phyloP scores from a whole-genome alignment of 495 filamentous ascomycete genomes.

The Pyrenula massariospora region DNA sequence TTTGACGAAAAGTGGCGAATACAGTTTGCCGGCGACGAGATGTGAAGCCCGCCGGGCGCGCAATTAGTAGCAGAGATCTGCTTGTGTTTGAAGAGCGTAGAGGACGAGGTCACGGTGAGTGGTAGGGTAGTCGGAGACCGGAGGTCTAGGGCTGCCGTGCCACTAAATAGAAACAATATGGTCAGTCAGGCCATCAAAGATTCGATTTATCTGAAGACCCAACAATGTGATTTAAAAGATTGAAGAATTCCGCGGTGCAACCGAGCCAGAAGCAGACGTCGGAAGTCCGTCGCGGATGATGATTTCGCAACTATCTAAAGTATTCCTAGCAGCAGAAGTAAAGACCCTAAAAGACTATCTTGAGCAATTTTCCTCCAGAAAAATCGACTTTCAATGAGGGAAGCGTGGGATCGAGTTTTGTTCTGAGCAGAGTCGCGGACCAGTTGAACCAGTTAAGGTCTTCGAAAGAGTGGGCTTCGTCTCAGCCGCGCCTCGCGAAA shows the following conservation, averaged over 20 bases:
- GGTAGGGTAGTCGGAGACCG: background rate
- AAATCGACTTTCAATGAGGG: too few relatives aligned
- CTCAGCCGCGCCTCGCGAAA: conserved; percentile 21
- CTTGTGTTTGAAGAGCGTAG: background rate
- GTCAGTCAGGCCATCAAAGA: background rate
- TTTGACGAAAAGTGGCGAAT: conserved; percentile 53
- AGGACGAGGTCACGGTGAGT: background rate
- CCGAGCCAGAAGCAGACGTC: background rate
- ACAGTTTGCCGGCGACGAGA: conserved; percentile 41
- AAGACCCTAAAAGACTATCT: too few relatives aligned
- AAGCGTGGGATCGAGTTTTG: background rate
- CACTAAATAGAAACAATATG: background rate
- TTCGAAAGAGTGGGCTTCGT: conserved; percentile 20
- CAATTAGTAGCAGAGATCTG: background rate
- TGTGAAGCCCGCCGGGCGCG: background rate
- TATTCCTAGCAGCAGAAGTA: background rate
- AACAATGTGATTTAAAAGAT: background rate
- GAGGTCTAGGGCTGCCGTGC: background rate
- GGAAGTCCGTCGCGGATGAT: background rate
- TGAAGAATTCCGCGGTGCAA: background rate
- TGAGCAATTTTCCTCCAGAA: too few relatives aligned
- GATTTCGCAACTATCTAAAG: background rate
- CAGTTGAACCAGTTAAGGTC: conserved; percentile 37
- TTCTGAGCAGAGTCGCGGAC: background rate
- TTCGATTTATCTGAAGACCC: background rate